Conservation (phyloP, 352 stramenopile genomes). For the Phytophthora cajani region DNA sequence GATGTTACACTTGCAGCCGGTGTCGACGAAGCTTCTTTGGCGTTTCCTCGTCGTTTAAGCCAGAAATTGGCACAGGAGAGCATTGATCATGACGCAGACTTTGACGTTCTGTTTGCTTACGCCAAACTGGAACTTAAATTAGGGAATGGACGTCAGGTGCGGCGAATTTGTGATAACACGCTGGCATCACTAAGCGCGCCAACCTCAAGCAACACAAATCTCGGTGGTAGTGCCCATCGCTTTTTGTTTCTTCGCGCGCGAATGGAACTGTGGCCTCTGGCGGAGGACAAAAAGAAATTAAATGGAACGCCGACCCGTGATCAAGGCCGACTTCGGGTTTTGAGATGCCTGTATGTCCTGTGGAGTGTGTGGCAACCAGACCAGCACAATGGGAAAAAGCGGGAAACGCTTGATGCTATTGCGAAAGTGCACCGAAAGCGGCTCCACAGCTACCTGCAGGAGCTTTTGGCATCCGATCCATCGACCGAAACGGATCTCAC, state of each 20-base stretch:
- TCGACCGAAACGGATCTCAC: constrained; percentile 32
- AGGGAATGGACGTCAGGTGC: constrained; percentile 50
- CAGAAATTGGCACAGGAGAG: constrained; percentile 37
- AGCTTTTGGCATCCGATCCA: constrained; percentile 23
- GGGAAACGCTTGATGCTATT: constrained; percentile 44
- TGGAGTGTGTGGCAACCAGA: constrained; percentile 45
- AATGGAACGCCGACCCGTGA: constrained; percentile 6
- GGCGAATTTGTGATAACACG: constrained; percentile 67
- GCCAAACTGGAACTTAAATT: constrained; percentile 58
- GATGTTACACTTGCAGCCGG: constrained; percentile 21
- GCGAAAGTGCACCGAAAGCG: constrained; percentile 41
- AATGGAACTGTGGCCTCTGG: constrained; percentile 40
- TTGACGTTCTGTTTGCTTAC: constrained; percentile 55
- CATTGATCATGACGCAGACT: constrained; percentile 17
- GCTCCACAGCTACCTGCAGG: constrained; percentile 25
- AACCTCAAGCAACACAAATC: neutral
- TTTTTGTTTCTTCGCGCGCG: constrained; percentile 62
- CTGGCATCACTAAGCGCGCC: constrained; percentile 34
- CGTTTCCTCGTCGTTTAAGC: constrained; percentile 42
- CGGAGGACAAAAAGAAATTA: constrained; percentile 5
- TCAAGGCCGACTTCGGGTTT: constrained; percentile 11
- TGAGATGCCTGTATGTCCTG: constrained; percentile 45
- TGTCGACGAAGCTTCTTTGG: constrained; percentile 4
- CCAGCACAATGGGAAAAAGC: constrained; percentile 12
- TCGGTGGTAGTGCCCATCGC: constrained; percentile 47